These are phyloP conservation scores for Phlebopus sp. DNA, from an alignment of 1,284 basidiomycete species.

Conservation along the genomic window DNA sequence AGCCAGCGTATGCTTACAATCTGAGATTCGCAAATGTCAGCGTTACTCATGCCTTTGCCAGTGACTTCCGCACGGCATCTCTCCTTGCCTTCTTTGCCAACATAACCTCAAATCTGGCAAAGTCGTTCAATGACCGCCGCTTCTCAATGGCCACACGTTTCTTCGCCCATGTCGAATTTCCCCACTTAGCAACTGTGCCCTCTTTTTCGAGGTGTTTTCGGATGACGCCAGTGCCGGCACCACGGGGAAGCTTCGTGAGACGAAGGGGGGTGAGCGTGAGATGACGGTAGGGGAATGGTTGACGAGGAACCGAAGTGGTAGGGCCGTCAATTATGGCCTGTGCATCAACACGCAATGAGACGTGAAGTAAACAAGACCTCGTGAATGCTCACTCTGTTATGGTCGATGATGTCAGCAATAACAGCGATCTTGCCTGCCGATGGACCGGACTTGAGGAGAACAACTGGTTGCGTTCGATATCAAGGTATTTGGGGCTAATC, in stretches of 20 bases:
- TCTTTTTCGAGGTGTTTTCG: conserved; percentile 89
- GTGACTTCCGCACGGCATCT: conserved; percentile 64
- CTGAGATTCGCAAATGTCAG: too few species aligned
- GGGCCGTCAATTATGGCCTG: conserved; percentile 97
- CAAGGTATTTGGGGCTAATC: not conserved
- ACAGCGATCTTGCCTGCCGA: conserved; percentile 89
- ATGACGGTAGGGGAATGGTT: conserved; percentile 90
- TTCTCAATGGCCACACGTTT: conserved; percentile 78
- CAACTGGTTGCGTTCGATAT: conserved; percentile 50
- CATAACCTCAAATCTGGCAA: conserved; percentile 83
- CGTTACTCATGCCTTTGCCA: conserved; percentile 47
- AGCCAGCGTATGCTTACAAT: too few species aligned
- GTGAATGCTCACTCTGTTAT: conserved; percentile 80
- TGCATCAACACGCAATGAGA: not conserved
- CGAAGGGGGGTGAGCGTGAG: conserved; percentile 88
- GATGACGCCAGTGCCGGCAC: conserved; percentile 77
- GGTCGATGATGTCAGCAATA: conserved; percentile 98
- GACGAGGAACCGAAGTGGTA: conserved; percentile 86
- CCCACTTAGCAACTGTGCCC: conserved; percentile 77
- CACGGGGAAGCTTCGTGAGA: conserved; percentile 86
- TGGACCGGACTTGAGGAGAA: conserved; percentile 91
- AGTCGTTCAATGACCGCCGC: conserved; percentile 84
- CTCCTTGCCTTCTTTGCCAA: conserved; percentile 74
- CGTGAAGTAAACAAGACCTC: not conserved
- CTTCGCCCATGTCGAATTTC: conserved; percentile 86